These are phyloP conservation scores for Phytophthora pisi DNA, from an alignment of 352 stramenopile species.

Conservation along the genomic window DNA sequence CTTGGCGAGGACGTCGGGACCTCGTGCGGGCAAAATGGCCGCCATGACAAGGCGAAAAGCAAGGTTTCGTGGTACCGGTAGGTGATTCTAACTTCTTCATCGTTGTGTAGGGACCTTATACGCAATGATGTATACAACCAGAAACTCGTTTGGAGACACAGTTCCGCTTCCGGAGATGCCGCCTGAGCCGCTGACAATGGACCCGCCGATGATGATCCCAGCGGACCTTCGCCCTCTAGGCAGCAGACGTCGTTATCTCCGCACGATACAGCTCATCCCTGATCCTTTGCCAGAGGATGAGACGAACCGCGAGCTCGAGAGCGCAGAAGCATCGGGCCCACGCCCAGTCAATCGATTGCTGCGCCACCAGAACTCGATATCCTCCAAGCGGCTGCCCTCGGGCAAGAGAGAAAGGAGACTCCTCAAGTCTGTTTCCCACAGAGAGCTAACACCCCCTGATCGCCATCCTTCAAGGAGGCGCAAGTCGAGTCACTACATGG, in stretches of 20 bases:
- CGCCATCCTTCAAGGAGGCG: slow-evolving; percentile 6
- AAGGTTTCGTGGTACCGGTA: slow-evolving; percentile 79
- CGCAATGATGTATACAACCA: slow-evolving; percentile 13
- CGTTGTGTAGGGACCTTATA: not conserved
- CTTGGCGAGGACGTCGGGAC: slow-evolving; percentile 13
- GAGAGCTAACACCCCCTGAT: slow-evolving; percentile 11
- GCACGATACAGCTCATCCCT: slow-evolving; percentile 66
- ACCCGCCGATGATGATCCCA: slow-evolving; percentile 62
- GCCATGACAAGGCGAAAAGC: slow-evolving; percentile 17
- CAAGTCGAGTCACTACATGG: slow-evolving; percentile 6
- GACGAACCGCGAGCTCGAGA: slow-evolving; percentile 12
- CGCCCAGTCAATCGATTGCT: slow-evolving; percentile 4
- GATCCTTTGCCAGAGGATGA: slow-evolving; percentile 23
- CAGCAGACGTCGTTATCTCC: slow-evolving; percentile 53
- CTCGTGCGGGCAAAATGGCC: not conserved
- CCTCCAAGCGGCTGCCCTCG: slow-evolving; percentile 17
- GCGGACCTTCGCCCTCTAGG: slow-evolving; percentile 56
- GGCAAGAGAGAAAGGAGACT: slow-evolving; percentile 26
- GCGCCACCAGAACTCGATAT: slow-evolving; percentile 28
- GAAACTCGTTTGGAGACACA: slow-evolving; percentile 67
- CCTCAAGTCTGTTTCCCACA: slow-evolving; percentile 23
- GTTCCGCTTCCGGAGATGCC: slow-evolving; percentile 46
- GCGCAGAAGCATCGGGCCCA: not conserved
- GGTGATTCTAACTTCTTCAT: not conserved
- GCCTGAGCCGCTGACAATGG: slow-evolving; percentile 44